Percentiles rank a stretch among this genome's conserved stretches.
These are phyloP conservation scores for Penicillium turbatum DNA, from an alignment of 495 filamentous ascomycete species.

Conservation along the genomic window DNA sequence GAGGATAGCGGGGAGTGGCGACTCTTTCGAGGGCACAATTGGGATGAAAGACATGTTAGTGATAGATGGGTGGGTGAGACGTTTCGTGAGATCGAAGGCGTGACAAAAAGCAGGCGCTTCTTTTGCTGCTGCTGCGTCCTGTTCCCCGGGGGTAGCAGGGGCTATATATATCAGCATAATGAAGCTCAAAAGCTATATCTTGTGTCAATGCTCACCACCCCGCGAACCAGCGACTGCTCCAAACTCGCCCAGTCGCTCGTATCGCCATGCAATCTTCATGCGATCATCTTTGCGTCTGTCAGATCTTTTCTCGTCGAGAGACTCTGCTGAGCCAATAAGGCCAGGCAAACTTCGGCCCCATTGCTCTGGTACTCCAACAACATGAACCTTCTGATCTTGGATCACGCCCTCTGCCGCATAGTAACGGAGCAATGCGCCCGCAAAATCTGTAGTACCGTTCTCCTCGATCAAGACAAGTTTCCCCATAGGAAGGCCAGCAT, in stretches of 20 bases:
- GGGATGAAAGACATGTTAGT: slow-evolving; percentile 56
- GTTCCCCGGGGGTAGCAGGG: slow-evolving; percentile 25
- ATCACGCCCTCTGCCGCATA: slow-evolving; percentile 92
- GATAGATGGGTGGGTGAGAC: slow-evolving; percentile 57
- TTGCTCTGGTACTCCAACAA: slow-evolving; percentile 69
- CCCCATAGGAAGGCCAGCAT: slow-evolving; percentile 82
- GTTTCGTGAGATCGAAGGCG: slow-evolving; percentile 84
- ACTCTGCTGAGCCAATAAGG: slow-evolving; percentile 50
- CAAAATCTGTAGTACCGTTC: slow-evolving; percentile 91
- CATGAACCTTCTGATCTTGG: slow-evolving; percentile 84
- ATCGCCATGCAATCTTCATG: slow-evolving; percentile 99
- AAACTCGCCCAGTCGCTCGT: slow-evolving; percentile 76
- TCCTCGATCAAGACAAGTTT: slow-evolving; percentile 82
- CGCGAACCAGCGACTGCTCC: slow-evolving; percentile 50
- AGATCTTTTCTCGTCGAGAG: slow-evolving; percentile 38
- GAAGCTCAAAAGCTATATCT: neutral
- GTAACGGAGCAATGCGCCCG: slow-evolving; percentile 75
- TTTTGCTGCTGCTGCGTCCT: slow-evolving; percentile 19
- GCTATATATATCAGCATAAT: slow-evolving; percentile 23
- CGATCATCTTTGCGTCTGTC: slow-evolving; percentile 53
- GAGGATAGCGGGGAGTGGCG: slow-evolving; percentile 64
- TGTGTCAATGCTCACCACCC: slow-evolving; percentile 38
- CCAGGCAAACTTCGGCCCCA: slow-evolving; percentile 85
- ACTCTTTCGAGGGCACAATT: slow-evolving; percentile 45
- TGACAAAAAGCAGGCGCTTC: slow-evolving; percentile 65